Evolutionary conservation across 768 basidiomycete genomes (phyloP).

Genomic region (Suillus hirtellus): DNA sequence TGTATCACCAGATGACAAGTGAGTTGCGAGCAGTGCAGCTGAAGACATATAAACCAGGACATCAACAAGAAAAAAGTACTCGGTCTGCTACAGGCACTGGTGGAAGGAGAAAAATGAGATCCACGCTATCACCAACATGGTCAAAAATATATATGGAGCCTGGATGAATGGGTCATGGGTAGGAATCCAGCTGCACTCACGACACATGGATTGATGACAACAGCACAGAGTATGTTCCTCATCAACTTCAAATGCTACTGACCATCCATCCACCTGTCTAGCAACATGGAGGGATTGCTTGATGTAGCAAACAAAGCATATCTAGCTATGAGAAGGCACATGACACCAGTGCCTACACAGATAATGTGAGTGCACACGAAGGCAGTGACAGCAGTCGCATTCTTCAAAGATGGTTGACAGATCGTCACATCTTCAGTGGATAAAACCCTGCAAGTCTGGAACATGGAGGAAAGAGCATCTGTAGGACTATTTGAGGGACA

Average conservation of each 20-base stretch:
- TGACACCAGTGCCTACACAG: background rate
- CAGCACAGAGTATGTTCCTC: background rate
- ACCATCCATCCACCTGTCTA: background rate
- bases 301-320: too few species aligned
- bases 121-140: background rate
- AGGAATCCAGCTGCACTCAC: background rate
- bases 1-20: too few species aligned
- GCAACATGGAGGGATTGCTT: background rate
- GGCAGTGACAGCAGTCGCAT: constrained; percentile 18
- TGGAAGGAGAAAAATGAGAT: background rate
- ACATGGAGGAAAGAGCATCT: constrained; percentile 22
- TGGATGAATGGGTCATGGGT: background rate
- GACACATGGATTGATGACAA: background rate
- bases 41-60: too few species aligned
- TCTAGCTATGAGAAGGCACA: background rate
- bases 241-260: background rate
- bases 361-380: background rate
- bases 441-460: constrained; percentile 29
- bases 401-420: constrained; percentile 28
- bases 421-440: constrained; percentile 26
- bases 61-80: too few species aligned
- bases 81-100: too few species aligned
- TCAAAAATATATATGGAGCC: background rate
- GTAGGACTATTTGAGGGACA: constrained; percentile 23
- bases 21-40: too few species aligned